Percentiles rank a stretch among this genome's conserved stretches.
Conservation (phyloP, 345 rosid species). For the Schrenkiella parvula region DNA sequence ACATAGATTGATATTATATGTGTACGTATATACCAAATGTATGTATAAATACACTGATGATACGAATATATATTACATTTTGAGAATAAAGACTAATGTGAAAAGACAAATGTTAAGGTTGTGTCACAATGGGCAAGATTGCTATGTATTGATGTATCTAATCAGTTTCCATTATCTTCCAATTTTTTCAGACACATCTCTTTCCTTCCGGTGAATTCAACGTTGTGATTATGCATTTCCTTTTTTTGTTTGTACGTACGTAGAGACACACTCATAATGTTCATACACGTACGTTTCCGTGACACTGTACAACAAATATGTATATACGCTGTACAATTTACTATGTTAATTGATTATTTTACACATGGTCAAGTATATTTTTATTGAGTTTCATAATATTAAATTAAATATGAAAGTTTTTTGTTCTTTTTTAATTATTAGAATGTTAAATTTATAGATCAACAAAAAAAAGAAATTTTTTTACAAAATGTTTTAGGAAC, state of each 20-base stretch:
- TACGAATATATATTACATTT: neutral
- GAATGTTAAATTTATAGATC: neutral
- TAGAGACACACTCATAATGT: constrained; percentile 8
- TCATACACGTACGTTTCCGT: constrained; percentile 11
- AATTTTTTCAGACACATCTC: constrained; percentile 27
- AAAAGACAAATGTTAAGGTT: constrained; percentile 98
- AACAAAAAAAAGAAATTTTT: neutral
- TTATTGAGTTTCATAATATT: neutral
- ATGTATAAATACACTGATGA: neutral
- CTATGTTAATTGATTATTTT: neutral
- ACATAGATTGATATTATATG: neutral
- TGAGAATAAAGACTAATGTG: constrained; percentile 62
- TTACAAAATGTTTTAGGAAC: neutral
- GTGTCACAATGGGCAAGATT: constrained; percentile 59
- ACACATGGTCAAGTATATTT: neutral
- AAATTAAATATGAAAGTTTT: neutral
- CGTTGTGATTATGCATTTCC: constrained; percentile 18
- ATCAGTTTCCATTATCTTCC: constrained; percentile 29
- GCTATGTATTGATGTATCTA: constrained; percentile 31
- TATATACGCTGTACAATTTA: neutral
- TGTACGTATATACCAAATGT: neutral
- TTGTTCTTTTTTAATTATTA: neutral
- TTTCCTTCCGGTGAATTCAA: constrained; percentile 27
- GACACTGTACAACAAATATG: neutral
- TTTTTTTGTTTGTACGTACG: neutral